Evolutionary conservation across 768 basidiomycete genomes (phyloP).

Genomic region (Cystobasidiopsis lactophilus): DNA sequence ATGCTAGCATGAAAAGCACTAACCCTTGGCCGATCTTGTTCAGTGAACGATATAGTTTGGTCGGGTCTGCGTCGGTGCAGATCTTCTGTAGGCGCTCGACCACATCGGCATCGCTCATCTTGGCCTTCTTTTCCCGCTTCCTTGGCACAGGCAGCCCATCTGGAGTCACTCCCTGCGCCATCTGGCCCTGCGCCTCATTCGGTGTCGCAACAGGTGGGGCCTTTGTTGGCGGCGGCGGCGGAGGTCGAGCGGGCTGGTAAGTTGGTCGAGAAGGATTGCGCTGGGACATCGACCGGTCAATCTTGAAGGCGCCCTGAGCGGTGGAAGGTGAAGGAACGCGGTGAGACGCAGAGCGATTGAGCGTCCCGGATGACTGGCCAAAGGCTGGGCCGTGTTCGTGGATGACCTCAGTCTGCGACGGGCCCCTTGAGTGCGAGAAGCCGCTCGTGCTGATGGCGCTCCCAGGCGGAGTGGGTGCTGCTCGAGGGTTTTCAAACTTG

Average conservation of each 20-base stretch:
- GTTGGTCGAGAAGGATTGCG: not conserved
- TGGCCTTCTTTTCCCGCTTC: slow-evolving; percentile 60
- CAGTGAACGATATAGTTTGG: slow-evolving; percentile 68
- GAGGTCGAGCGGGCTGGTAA: too few species aligned
- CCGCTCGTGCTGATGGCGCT: not conserved
- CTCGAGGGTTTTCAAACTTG: not conserved
- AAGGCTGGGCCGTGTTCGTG: too few species aligned
- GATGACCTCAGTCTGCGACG: too few species aligned
- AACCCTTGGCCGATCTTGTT: slow-evolving; percentile 98
- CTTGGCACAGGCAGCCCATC: slow-evolving; percentile 64
- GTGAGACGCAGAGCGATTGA: not conserved
- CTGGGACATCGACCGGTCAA: not conserved
- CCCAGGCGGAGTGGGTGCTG: not conserved
- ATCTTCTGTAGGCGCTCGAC: slow-evolving; percentile 76
- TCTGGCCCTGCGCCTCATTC: slow-evolving; percentile 6
- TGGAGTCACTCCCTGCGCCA: slow-evolving; percentile 24
- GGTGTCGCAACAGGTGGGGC: too few species aligned
- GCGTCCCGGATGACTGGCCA: not conserved
- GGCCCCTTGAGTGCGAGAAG: too few species aligned
- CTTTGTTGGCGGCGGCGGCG: too few species aligned
- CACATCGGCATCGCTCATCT: slow-evolving; percentile 57
- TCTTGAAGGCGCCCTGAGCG: not conserved
- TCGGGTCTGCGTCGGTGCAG: slow-evolving; percentile 94
- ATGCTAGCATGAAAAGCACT: slow-evolving; percentile 20
- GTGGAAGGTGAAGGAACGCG: not conserved